These are phyloP conservation scores for Neurospora intermedia DNA, from an alignment of 495 filamentous ascomycete genomes.

Conservation along the genomic window DNA sequence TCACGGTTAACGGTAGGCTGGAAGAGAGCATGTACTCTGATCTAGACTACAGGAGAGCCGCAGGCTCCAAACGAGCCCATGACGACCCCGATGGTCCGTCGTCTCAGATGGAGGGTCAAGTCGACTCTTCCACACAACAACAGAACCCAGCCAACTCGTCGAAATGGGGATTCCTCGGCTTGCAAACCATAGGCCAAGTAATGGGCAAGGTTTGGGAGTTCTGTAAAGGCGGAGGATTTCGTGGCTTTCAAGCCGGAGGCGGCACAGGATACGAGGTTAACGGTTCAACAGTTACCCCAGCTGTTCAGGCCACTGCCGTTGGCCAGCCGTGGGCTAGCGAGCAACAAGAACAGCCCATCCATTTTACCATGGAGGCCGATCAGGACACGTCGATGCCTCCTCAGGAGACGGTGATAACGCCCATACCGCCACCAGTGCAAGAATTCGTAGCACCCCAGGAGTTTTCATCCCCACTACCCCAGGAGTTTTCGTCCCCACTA, in stretches of 20 bases:
- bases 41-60: slow-evolving; percentile 38
- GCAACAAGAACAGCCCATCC: not conserved
- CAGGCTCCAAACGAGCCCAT: slow-evolving; percentile 27
- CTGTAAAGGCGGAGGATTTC: slow-evolving; percentile 61
- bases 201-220: slow-evolving; percentile 77
- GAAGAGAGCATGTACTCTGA: slow-evolving; percentile 46
- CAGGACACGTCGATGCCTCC: not conserved
- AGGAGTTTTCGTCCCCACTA: not conserved
- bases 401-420: not conserved
- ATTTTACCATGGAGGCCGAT: not conserved
- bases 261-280: slow-evolving; percentile 53
- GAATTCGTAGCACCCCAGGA: not conserved
- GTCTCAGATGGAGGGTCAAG: not conserved
- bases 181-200: slow-evolving; percentile 40
- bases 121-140: not conserved
- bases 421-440: not conserved
- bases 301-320: slow-evolving; percentile 4
- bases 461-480: not conserved
- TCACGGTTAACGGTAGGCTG: slow-evolving; percentile 35
- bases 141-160: slow-evolving; percentile 1
- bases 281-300: slow-evolving; percentile 14
- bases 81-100: slow-evolving; percentile 19
- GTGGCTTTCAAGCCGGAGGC: slow-evolving; percentile 77
- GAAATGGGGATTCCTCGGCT: slow-evolving; percentile 37
- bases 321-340: not conserved